A percentile compares a stretch with the other conserved stretches of the same genome.
These are phyloP conservation scores for Corniculantispora saksenae DNA, from an alignment of 2,329 filamentous ascomycete genomes.

Conservation along the genomic window DNA sequence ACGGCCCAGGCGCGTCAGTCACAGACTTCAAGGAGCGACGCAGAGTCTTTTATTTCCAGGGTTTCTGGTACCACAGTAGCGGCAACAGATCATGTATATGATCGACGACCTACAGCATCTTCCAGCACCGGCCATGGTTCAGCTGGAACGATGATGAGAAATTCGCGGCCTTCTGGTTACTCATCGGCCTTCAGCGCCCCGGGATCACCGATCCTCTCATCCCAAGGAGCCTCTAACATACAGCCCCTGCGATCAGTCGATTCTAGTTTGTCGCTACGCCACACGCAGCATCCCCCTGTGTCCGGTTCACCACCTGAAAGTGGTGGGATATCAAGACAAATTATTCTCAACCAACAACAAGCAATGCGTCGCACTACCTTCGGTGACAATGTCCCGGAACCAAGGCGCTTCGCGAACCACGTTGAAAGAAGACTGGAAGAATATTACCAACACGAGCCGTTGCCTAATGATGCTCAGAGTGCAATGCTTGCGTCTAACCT, in stretches of 20 bases:
- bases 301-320: slow-evolving; percentile 22
- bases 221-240: not conserved
- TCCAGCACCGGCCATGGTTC: not conserved
- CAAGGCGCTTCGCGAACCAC: slow-evolving; percentile 49
- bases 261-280: slow-evolving; percentile 25
- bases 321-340: slow-evolving; percentile 39
- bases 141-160: slow-evolving; percentile 9
- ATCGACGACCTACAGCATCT: not conserved
- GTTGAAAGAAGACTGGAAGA: slow-evolving; percentile 53
- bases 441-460: slow-evolving; percentile 50
- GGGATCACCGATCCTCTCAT: slow-evolving; percentile 8
- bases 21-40: slow-evolving; percentile 26
- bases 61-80: slow-evolving; percentile 37
- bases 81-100: slow-evolving; percentile 29
- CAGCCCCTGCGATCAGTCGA: slow-evolving; percentile 5
- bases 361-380: slow-evolving; percentile 42
- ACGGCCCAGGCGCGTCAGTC: slow-evolving; percentile 26
- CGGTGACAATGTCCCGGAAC: slow-evolving; percentile 40
- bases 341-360: slow-evolving; percentile 49
- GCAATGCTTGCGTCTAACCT: slow-evolving; percentile 57
- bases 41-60: slow-evolving; percentile 33
- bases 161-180: not conserved
- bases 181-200: not conserved
- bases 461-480: slow-evolving; percentile 51
- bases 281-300: slow-evolving; percentile 24